These are phyloP conservation scores for Jacaranda copaia DNA, from an alignment of 257 asterid species.

Conservation along the genomic window DNA sequence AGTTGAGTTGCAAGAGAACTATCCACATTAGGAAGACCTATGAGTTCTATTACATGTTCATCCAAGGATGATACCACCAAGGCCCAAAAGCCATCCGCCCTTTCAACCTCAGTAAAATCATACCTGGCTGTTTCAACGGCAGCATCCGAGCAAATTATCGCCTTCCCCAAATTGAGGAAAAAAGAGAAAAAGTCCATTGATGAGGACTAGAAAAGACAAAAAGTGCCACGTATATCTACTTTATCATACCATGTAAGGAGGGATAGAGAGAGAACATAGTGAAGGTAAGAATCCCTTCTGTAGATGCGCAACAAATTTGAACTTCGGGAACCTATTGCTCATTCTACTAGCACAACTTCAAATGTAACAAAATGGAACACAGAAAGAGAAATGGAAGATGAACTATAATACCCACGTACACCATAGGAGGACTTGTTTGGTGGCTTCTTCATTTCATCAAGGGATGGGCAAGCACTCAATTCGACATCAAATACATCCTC, in stretches of 20 bases:
- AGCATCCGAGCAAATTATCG: slow-evolving; percentile 88
- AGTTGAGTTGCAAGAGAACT: neutral
- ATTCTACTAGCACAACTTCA: neutral
- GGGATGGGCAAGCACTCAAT: slow-evolving; percentile 77
- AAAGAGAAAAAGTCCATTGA: no score
- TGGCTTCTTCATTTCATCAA: slow-evolving; percentile 63
- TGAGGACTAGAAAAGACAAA: neutral
- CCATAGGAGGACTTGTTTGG: slow-evolving; percentile 89
- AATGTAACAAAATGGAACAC: neutral
- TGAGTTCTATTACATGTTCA: slow-evolving; percentile 50
- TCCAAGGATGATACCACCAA: slow-evolving; percentile 84
- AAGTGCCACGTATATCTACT: neutral
- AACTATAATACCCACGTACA: slow-evolving; percentile 65
- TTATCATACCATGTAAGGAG: slow-evolving; percentile 81
- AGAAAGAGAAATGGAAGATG: neutral
- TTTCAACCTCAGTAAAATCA: slow-evolving; percentile 84
- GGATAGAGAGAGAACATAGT: slow-evolving; percentile 70
- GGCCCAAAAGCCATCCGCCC: slow-evolving; percentile 85
- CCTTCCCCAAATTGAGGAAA: slow-evolving; percentile 75
- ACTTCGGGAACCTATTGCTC: slow-evolving; percentile 66
- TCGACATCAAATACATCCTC: slow-evolving; percentile 73
- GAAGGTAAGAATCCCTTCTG: slow-evolving; percentile 85
- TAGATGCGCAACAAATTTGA: slow-evolving; percentile 81
- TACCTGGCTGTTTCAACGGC: slow-evolving; percentile 93
- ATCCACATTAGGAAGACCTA: neutral